Base-by-base conservation (phyloP, 2,329 filamentous ascomycete genomes). In the Stagonosporopsis rhizophila region DNA sequence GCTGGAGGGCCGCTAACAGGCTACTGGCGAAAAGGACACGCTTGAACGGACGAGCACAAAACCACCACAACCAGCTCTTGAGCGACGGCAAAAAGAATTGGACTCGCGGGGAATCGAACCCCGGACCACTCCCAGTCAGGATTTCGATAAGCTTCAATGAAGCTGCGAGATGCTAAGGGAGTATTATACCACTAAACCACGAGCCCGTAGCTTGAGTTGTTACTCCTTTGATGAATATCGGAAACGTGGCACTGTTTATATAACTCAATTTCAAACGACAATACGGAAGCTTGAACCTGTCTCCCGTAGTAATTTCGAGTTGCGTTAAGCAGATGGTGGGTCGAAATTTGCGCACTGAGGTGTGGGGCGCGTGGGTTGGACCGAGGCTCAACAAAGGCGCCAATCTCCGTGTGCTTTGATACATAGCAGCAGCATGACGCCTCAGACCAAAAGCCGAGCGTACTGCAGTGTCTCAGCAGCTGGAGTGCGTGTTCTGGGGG, bases 41-140 rank as follows among this genome's bases (percentile, higher is more conserved):
- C 34, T 19, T 6, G 17, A 17, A 32, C 30, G 7, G 14, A 32
- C 30, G 19, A 37, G 34, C 34, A 37, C 34, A 11, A 37, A n/a
- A 37, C 23, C 23, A 25, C 23, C 23, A 25, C 23, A 25, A 25
- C 23, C 2, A 25, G 6, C 23, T 6, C 4, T 5, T 6, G 6
- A 8, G 8, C 28, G 12, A 30, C 3, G 4, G 25, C n/a, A 44
- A 46, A 46, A 46, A 37, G 30, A 27, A 14, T 32, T 58, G 56
- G 56, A 58, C 56, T 58, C 20, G 56, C 56, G 17, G 56, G 56
- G 56, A 58, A 58, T 58, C 58, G 51, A 56, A 58, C 55, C 55
- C 59, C 27, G 59, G 59, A 61, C 59, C 59, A 52, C 52, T 61
- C 59, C 56, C 59, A n/a, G n/a, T n/a, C n/a, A n/a, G n/a, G n/a